Evolutionary conservation across 2,329 filamentous ascomycete species (phyloP).

Genomic region (Venturia oleaginea): DNA sequence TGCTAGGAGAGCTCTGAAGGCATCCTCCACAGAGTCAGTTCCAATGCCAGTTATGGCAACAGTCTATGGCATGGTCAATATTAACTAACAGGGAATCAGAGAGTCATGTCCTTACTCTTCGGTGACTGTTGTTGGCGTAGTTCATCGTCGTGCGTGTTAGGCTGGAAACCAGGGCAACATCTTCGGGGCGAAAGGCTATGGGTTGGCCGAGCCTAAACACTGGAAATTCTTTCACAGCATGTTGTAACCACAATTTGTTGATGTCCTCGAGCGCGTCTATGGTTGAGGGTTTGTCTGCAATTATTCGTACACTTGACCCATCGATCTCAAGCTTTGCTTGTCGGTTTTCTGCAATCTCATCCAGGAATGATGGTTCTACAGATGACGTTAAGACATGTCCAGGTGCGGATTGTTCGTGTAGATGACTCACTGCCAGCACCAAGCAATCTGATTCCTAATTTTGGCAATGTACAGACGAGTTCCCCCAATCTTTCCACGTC

Average conservation of each 20-base stretch:
- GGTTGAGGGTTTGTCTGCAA: constrained; percentile 27
- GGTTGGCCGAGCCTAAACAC: not conserved
- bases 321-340: constrained; percentile 25
- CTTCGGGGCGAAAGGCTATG: not conserved
- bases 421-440: not conserved
- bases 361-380: constrained; percentile 19
- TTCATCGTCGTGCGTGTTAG: not conserved
- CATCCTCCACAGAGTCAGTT: not conserved
- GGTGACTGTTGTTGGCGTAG: not conserved
- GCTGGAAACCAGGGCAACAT: not conserved
- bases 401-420: not conserved
- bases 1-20: not conserved
- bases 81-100: not conserved
- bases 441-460: not conserved
- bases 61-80: not conserved
- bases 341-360: constrained; percentile 22
- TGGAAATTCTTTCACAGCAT: not conserved
- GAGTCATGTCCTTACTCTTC: not conserved
- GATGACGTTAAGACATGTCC: not conserved
- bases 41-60: not conserved
- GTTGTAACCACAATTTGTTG: constrained; percentile 16
- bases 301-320: constrained; percentile 25
- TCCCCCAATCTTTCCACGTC: not conserved
- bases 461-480: not conserved
- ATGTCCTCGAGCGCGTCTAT: constrained; percentile 29